phyloP scores from a whole-genome alignment of 108 stramenopile species.

The Fragilariopsis cylindrus region DNA sequence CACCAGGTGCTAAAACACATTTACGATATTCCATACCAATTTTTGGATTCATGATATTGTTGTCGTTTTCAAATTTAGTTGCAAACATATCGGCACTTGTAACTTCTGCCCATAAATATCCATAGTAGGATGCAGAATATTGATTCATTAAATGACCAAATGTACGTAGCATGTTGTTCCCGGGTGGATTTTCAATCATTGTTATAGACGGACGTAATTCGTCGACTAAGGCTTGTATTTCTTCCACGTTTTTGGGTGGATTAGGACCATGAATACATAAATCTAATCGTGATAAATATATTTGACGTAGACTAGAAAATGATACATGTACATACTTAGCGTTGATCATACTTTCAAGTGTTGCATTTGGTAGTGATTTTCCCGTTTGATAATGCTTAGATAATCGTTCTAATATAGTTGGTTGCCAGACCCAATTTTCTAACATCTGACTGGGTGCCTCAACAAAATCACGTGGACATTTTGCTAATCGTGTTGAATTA shows the following conservation, averaged over 20 bases:
- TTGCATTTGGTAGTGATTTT: conserved; percentile 29
- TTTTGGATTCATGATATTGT: conserved; percentile 31
- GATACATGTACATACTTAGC: conserved; percentile 48
- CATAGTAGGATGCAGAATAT: conserved; percentile 44
- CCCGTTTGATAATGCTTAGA: conserved; percentile 44
- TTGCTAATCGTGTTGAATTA: conserved; percentile 39
- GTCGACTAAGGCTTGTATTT: conserved; percentile 42
- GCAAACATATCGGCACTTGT: conserved; percentile 50
- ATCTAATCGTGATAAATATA: conserved; percentile 41
- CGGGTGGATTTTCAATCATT: conserved; percentile 39
- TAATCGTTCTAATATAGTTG: conserved; percentile 34
- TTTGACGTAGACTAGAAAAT: conserved; percentile 33
- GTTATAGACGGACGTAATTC: conserved; percentile 38
- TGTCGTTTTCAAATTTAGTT: conserved; percentile 37
- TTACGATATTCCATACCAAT: conserved; percentile 51
- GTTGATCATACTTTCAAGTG: conserved; percentile 34
- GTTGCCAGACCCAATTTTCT: conserved; percentile 48
- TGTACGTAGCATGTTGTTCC: conserved; percentile 42
- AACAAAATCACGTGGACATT: conserved; percentile 50
- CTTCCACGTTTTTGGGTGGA: conserved; percentile 35
- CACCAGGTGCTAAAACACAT: conserved; percentile 45
- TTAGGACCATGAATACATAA: conserved; percentile 40
- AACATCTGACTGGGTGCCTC: conserved; percentile 51
- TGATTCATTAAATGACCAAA: conserved; percentile 59
- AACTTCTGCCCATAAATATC: conserved; percentile 54